Evolutionary conservation across 2,329 filamentous ascomycete genomes (phyloP), one percentile per base, ranked within the genome.

Genomic region (Apiospora malaysiana): DNA sequence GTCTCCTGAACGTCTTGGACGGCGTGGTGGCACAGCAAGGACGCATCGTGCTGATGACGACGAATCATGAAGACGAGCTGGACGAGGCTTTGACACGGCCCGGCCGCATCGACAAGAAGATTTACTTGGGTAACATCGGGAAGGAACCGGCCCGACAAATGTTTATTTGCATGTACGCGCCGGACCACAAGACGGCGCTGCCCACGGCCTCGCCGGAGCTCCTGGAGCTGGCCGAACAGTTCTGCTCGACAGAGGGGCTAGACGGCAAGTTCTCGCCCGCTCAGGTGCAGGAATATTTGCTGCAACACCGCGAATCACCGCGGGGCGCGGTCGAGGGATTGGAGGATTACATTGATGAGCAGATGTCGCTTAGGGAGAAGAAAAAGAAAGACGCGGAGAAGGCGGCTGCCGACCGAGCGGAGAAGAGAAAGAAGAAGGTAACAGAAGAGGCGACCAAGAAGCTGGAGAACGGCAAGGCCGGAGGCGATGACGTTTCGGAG

Each of bases 21-120:
- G 92, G 92, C 2, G 90, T 93, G 0, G 90, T 90, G 0, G 90
- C 89, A 0, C 88, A 89, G 69, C 91, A 94, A 81, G 92, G 91
- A 1, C 86, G 90, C 21, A 90, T 93, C 37, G 85, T 94, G 23
- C 88, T 94, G 77, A 93, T 94, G 91, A 94, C 91, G 0, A 92
- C 91, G 40, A 94, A 93, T 75, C 85, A 87, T 68, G 86, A 85
- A 0, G 88, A 90, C 71, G 85, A 86, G 66, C 84, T 91, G 0
- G 89, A 91, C 74, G 79, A 81, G 3, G 89, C 89, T 0, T 82
- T 92, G 1, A 84, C 90, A 23, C 84, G 90, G 0, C 89, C 90
- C 0, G 90, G 90, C 0, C 82, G 91, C 2, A 88, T 94, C 0
- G 91, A 94, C 75, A 85, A 88, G 79, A 88, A 87, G 71, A 86